Percentiles rank a stretch among this genome's conserved stretches.
Conservation (phyloP, 306 rosid genomes). For the Psophocarpus tetragonolobus region DNA sequence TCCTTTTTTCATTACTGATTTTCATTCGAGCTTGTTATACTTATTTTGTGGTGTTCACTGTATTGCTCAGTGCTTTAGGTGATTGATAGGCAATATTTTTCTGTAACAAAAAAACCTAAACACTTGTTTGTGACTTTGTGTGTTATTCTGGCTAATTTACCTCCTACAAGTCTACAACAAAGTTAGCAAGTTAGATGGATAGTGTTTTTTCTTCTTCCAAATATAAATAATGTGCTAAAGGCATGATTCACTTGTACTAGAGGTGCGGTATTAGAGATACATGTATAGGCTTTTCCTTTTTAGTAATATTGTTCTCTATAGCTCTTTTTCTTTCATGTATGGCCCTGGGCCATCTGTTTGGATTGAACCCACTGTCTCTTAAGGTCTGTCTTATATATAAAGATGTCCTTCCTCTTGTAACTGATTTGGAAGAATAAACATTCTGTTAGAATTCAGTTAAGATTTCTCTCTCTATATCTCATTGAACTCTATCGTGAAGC, state of each 20-base stretch:
- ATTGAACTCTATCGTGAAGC: neutral
- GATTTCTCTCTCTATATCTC: neutral
- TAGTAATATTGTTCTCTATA: neutral
- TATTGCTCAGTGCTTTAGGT: slow-evolving; percentile 16
- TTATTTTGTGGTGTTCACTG: slow-evolving; percentile 16
- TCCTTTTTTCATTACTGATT: slow-evolving; percentile 16
- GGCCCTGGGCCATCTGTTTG: no score
- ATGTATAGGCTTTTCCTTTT: neutral
- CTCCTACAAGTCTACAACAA: neutral
- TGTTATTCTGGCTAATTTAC: neutral
- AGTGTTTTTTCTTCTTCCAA: neutral
- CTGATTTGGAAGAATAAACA: neutral
- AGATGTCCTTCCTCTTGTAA: neutral
- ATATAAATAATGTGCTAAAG: neutral
- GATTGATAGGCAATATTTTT: slow-evolving; percentile 7
- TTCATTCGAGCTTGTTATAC: slow-evolving; percentile 17
- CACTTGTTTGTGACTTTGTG: slow-evolving; percentile 17
- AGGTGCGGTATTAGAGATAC: neutral
- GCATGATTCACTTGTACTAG: neutral
- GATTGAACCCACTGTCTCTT: no score
- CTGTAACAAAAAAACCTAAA: neutral
- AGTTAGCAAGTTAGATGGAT: slow-evolving; percentile 7
- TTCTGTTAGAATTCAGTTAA: neutral
- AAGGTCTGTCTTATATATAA: no score
- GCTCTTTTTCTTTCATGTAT: no score